These are phyloP conservation scores for Rheum nobile DNA, from an alignment of 148 eudicot genomes.

Conservation along the genomic window DNA sequence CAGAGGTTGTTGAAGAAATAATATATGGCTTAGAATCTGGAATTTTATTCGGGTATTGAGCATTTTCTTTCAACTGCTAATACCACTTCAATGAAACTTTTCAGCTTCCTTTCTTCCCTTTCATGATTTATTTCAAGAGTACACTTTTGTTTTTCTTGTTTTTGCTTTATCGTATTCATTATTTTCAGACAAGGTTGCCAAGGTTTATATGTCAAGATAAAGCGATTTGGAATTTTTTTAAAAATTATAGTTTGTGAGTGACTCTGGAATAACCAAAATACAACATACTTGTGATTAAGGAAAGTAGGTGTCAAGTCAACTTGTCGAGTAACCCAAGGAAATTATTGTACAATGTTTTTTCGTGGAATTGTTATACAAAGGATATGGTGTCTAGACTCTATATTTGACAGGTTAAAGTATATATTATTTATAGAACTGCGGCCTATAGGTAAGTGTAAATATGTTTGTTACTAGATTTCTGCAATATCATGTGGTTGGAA, in stretches of 20 bases:
- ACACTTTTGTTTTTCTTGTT: background rate
- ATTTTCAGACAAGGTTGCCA: too few species aligned
- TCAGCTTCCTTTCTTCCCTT: background rate
- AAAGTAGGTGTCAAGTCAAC: background rate
- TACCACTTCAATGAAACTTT: constrained; percentile 1
- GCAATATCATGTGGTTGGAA: too few species aligned
- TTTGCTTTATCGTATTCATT: too few species aligned
- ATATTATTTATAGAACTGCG: background rate
- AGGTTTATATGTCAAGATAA: background rate
- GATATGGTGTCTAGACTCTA: background rate
- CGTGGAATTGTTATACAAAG: background rate
- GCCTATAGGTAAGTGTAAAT: background rate
- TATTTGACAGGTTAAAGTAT: background rate
- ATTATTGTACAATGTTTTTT: background rate
- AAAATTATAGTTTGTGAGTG: background rate
- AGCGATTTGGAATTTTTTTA: background rate
- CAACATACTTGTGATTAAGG: background rate
- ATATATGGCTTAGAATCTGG: constrained; percentile 96
- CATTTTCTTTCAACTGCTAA: background rate
- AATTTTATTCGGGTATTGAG: constrained; percentile 81
- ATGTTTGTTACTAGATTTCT: too few species aligned
- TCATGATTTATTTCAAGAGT: too few species aligned
- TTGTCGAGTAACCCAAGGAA: background rate
- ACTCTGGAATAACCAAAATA: background rate
- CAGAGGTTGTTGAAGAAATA: constrained; percentile 94